These are phyloP conservation scores for Agaricales sp. DNA, from an alignment of 1,284 basidiomycete species.

Conservation along the genomic window DNA sequence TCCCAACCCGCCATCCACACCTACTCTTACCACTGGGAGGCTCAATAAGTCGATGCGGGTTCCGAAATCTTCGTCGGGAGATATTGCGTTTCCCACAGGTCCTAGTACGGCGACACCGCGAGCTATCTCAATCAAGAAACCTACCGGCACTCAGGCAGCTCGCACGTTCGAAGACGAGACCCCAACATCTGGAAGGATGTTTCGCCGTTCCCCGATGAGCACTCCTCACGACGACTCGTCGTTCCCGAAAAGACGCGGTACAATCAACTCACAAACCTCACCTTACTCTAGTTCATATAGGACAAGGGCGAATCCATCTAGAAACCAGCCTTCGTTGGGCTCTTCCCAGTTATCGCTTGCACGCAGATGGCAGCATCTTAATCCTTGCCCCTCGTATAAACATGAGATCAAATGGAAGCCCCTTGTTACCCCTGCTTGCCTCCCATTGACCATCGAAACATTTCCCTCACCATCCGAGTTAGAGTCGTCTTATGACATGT, in stretches of 20 bases:
- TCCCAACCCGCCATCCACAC: constrained; percentile 17
- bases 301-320: constrained; percentile 52
- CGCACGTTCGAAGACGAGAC: constrained; percentile 1
- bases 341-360: constrained; percentile 64
- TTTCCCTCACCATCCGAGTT: constrained; percentile 74
- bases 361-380: constrained; percentile 82
- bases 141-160: background rate
- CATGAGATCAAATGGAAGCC: constrained; percentile 92
- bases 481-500: constrained; percentile 71
- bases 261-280: constrained; percentile 16
- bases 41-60: background rate
- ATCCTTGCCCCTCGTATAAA: constrained; percentile 68
- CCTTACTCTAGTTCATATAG: constrained; percentile 39
- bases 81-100: constrained; percentile 4
- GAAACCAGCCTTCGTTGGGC: constrained; percentile 42
- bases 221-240: constrained; percentile 62
- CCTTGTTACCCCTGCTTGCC: constrained; percentile 74
- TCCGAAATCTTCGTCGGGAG: background rate
- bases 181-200: background rate
- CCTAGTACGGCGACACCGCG: background rate
- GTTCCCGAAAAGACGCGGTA: constrained; percentile 45
- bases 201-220: constrained; percentile 48
- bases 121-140: background rate
- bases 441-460: constrained; percentile 90
- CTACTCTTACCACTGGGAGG: constrained; percentile 16